phyloP scores from a whole-genome alignment of 441 rosid species.

The Populus trichocarpa region DNA sequence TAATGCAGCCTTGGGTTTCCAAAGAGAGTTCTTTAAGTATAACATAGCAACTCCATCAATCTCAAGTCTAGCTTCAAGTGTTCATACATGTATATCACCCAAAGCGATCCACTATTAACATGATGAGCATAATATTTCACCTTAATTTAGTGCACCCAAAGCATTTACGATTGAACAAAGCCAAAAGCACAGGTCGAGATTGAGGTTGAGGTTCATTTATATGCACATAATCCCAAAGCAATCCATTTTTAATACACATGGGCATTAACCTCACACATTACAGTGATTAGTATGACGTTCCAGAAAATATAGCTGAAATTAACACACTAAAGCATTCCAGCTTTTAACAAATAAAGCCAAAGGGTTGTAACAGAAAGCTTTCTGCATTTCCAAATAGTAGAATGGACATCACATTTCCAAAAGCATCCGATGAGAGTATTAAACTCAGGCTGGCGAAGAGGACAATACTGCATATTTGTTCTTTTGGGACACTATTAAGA shows the following conservation, averaged over 20 bases:
- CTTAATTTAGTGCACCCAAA: neutral
- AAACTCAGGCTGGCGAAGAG: neutral
- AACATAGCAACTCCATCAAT: neutral
- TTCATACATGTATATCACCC: neutral
- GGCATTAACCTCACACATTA: neutral
- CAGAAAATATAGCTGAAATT: neutral
- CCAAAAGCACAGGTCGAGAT: neutral
- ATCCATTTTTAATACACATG: neutral
- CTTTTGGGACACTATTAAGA: neutral
- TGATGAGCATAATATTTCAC: no score
- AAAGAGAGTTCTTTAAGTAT: no score
- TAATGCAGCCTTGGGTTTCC: no score
- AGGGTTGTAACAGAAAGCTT: neutral
- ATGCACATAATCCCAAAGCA: neutral
- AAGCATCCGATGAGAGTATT: neutral
- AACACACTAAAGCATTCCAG: neutral
- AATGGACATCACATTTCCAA: neutral
- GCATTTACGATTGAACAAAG: neutral
- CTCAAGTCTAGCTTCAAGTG: neutral
- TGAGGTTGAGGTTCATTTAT: neutral
- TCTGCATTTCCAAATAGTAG: slow-evolving; percentile 1
- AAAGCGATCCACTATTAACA: neutral
- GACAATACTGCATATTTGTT: neutral
- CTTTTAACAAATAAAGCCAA: neutral
- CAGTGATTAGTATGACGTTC: neutral